Evolutionary conservation across 2,329 filamentous ascomycete species (phyloP), one percentile per base, ranked within the genome.

Genomic region (Zelopaecilomyces penicillatus): DNA sequence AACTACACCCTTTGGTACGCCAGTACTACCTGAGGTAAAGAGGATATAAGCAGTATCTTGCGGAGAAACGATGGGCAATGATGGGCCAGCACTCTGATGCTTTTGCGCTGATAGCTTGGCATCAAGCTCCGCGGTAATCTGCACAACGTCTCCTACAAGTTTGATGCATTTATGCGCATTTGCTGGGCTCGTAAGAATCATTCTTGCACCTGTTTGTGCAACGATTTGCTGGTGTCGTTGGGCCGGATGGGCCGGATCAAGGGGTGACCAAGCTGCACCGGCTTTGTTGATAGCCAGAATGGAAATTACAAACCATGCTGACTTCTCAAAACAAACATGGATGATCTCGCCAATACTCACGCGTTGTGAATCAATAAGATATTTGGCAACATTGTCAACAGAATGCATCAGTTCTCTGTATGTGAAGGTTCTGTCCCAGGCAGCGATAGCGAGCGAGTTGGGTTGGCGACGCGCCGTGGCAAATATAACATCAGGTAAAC

Each of bases 21-120:
- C 57, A 2, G 56, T 57, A 11, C 51, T 55, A 4, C 56, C 57
- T 4, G 55, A 58, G 1, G 56, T 59, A n/a, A 58, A 59, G 7
- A 45, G 35, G 2, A 53, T 30, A 30, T 54, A 54, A 3, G 46
- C 48, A 6, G 48, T 34, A 37, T 51, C 9, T 3, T 50, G 44
- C 5, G 35, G 8, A 26, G 9, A 26, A 19, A 19, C 19, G 19
- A 19, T 2, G 43, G 41, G 3, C 54, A 33, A 4, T 7, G 0
- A 49, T 39, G 6, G 41, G 32, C 1, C 4, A 30, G 19, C 19
- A 19, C 19, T 19, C 19, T 19, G 19, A 19, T 19, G 19, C 19
- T 19, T 19, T 19, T 19, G 19, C 19, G 19, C 19, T 3, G 19
- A 19, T 19, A 19, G 3, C 19, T 19, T 19, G 19, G 19, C 19